Percentiles rank a stretch among this genome's conserved stretches.
phyloP scores from a whole-genome alignment of 2,329 filamentous ascomycete genomes.

The Beauveria scarabaeidicola region DNA sequence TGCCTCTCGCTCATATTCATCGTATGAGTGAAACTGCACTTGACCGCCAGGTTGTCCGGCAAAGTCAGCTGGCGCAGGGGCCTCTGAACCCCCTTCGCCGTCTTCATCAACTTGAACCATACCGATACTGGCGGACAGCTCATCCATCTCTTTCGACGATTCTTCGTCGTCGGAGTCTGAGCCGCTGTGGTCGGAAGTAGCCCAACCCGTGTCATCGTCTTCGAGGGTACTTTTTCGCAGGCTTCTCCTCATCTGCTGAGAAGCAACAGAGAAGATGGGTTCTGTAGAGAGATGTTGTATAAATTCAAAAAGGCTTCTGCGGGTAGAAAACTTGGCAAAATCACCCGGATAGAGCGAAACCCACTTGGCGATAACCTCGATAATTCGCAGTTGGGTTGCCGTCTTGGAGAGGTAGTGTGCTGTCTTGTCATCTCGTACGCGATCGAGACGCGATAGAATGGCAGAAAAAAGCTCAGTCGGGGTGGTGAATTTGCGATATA shows the following conservation, averaged over 20 bases:
- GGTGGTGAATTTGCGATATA: constrained; percentile 89
- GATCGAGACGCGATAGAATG: constrained; percentile 69
- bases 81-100: constrained; percentile 34
- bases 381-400: constrained; percentile 71
- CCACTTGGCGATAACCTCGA: constrained; percentile 83
- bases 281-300: constrained; percentile 65
- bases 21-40: constrained; percentile 56
- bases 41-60: constrained; percentile 34
- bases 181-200: constrained; percentile 59
- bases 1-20: constrained; percentile 75
- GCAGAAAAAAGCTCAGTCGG: constrained; percentile 70
- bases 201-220: constrained; percentile 91
- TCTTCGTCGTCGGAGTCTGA: constrained; percentile 28
- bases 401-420: constrained; percentile 68
- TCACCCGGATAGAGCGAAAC: constrained; percentile 84
- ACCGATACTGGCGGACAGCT: constrained; percentile 33
- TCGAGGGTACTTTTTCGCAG: constrained; percentile 65
- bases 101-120: constrained; percentile 42
- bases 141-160: constrained; percentile 31
- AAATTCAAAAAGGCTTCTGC: constrained; percentile 65
- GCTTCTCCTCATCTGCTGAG: constrained; percentile 74
- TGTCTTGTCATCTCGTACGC: constrained; percentile 55
- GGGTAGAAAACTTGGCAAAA: constrained; percentile 72
- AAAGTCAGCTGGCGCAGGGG: constrained; percentile 25
- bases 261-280: constrained; percentile 75